These are phyloP conservation scores for Rutstroemia sp. DNA, from an alignment of 2,329 filamentous ascomycete genomes.

Conservation along the genomic window DNA sequence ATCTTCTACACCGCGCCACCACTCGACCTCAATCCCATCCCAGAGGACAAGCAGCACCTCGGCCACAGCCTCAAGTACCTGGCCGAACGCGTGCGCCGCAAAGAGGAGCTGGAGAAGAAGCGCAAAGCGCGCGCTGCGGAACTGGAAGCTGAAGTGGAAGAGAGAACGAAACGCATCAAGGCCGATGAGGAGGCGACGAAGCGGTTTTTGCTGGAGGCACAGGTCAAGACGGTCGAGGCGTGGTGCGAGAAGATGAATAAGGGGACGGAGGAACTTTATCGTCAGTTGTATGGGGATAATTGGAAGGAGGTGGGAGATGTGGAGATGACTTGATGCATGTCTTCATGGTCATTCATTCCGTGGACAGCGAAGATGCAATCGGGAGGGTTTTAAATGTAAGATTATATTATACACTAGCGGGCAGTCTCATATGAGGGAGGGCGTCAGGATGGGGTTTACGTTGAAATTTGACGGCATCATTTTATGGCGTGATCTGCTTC, in stretches of 20 bases:
- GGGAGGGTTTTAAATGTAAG: background rate
- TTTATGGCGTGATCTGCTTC: no score
- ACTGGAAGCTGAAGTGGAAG: conserved; percentile 25
- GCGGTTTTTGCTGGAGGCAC: conserved; percentile 14
- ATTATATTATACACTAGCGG: no score
- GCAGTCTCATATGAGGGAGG: no score
- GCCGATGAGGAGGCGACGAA: conserved; percentile 12
- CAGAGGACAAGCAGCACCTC: conserved; percentile 27
- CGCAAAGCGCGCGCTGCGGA: conserved; percentile 23
- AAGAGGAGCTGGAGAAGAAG: conserved; percentile 28
- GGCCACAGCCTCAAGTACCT: conserved; percentile 44
- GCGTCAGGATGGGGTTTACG: no score
- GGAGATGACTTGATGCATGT: background rate
- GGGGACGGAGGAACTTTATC: conserved; percentile 25
- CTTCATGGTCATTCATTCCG: no score
- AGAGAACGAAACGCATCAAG: conserved; percentile 21
- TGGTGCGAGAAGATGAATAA: conserved; percentile 21
- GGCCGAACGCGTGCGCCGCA: conserved; percentile 35
- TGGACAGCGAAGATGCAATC: background rate
- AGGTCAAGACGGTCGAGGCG: conserved; percentile 14
- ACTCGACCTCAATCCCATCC: conserved; percentile 35
- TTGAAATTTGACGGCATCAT: no score
- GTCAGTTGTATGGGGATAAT: conserved; percentile 12
- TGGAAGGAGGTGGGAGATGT: background rate
- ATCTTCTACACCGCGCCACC: conserved; percentile 64